A percentile compares a stretch with the other conserved stretches of the same genome.
phyloP scores from a whole-genome alignment of 148 eudicot species.

The Camellia granthamiana region DNA sequence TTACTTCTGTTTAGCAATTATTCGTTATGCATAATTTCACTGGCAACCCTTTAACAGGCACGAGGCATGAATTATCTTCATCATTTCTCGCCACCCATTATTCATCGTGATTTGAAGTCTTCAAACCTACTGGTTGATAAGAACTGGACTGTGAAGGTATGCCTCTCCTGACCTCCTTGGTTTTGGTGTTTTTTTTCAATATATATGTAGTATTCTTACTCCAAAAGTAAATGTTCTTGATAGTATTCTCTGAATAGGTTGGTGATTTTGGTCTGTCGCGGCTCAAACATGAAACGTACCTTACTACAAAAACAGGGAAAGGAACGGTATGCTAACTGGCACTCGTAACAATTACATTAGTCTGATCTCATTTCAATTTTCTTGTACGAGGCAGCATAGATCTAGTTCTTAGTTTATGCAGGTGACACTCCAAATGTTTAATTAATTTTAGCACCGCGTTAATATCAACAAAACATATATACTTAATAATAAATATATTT shows the following conservation, averaged over 20 bases:
- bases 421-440: too few relatives aligned
- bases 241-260: constrained; percentile 47
- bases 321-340: constrained; percentile 70
- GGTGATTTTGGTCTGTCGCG: constrained; percentile 99
- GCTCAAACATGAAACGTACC: constrained; percentile 77
- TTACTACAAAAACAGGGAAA: constrained; percentile 82
- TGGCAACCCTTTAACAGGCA: constrained; percentile 47
- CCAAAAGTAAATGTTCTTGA: not conserved
- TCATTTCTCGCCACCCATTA: constrained; percentile 75
- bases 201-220: not conserved
- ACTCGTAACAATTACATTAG: not conserved
- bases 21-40: not conserved
- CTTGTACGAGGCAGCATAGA: not conserved
- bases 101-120: constrained; percentile 95
- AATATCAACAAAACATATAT: too few relatives aligned
- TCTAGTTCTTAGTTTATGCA: not conserved
- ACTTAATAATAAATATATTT: too few relatives aligned
- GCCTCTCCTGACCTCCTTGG: constrained; percentile 16
- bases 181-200: not conserved
- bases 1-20: not conserved
- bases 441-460: too few relatives aligned
- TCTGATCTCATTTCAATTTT: not conserved
- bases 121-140: constrained; percentile 96
- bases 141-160: constrained; percentile 97
- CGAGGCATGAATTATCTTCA: constrained; percentile 98